Base-by-base conservation (phyloP, 371 early-diverging fungal species). In the Syncephalastrum sp. region DNA sequence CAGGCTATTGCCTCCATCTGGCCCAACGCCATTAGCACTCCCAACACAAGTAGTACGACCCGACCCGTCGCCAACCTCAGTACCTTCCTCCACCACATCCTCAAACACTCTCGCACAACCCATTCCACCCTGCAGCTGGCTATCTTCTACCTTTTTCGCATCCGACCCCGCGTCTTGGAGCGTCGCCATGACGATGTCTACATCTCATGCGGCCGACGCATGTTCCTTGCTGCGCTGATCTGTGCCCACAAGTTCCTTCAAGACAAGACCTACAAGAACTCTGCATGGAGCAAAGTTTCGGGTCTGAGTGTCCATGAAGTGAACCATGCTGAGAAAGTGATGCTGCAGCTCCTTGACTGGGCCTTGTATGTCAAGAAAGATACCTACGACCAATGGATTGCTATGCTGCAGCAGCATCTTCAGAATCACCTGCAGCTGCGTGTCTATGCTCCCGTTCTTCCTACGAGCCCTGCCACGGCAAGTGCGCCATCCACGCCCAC, bases 221-320 rank as follows among this genome's bases (percentile, higher is more conserved):
- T 91, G 89, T 91, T 90, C 66, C 70, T 91, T 17, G 91, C 89
- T 38, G 86, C 90, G 5, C 62, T 91, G 47, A 87, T 91, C 51
- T 78, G 84, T 56, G 91, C 91, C 10, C 88, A 88, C 48, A 92
- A 92, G 65, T 92, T 87, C 59, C 81, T 90, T 58, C 83, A 83
- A 60, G 92, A 92, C 74, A 82, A 84, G 56, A 86, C 91, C 44
- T 91, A 88, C 72, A 87, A 90, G 24, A 91, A 90, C 76, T 82
- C 81, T 46, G 88, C 89, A 17, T 92, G 92, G 92, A 82, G 86
- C 54, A 87, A 88, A 73, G 82, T 92, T 48, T 87, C 89, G 41
- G 82, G 86, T 60, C 71, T 92, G 27, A 78, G 87, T 17, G 77
- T 86, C 7, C 53, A 72, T 16, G 89, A 92, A 75, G 83, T 92